Evolutionary conservation across 2,329 filamentous ascomycete species (phyloP).

Genomic region (Trichoderma aggressivum): DNA sequence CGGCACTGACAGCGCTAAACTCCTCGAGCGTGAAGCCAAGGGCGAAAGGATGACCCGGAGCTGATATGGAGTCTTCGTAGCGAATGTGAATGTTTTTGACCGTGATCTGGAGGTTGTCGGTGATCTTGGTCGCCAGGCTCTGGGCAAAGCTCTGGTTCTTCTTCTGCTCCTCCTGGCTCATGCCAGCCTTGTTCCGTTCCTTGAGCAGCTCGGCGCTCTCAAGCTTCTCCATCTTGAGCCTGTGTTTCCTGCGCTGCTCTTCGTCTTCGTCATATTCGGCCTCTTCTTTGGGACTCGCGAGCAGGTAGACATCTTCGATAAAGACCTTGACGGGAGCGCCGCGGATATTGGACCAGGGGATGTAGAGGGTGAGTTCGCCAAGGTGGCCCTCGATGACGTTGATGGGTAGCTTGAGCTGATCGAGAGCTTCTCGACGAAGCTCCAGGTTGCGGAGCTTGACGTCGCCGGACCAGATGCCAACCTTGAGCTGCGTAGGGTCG

Average conservation of each 20-base stretch:
- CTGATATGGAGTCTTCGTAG: constrained; percentile 96
- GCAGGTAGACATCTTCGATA: constrained; percentile 93
- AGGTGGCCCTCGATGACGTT: constrained; percentile 96
- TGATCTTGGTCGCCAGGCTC: constrained; percentile 90
- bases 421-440: constrained; percentile 88
- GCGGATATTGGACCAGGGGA: constrained; percentile 95
- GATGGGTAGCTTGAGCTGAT: constrained; percentile 92
- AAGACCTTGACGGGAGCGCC: constrained; percentile 92
- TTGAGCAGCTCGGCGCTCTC: constrained; percentile 94
- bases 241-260: constrained; percentile 78
- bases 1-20: constrained; percentile 94
- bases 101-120: constrained; percentile 96
- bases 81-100: constrained; percentile 98
- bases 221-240: constrained; percentile 98
- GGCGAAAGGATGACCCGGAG: constrained; percentile 91
- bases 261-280: constrained; percentile 90
- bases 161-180: constrained; percentile 92
- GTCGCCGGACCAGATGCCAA: constrained; percentile 98
- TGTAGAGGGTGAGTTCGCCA: constrained; percentile 84
- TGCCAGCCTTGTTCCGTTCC: constrained; percentile 85
- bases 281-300: constrained; percentile 94
- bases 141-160: constrained; percentile 98
- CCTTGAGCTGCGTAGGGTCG: constrained; percentile 94
- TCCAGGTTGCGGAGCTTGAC: constrained; percentile 92
- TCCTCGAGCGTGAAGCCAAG: constrained; percentile 89